Evolutionary conservation across 2,329 filamentous ascomycete species (phyloP).

Genomic region (Alternaria incomplexa): DNA sequence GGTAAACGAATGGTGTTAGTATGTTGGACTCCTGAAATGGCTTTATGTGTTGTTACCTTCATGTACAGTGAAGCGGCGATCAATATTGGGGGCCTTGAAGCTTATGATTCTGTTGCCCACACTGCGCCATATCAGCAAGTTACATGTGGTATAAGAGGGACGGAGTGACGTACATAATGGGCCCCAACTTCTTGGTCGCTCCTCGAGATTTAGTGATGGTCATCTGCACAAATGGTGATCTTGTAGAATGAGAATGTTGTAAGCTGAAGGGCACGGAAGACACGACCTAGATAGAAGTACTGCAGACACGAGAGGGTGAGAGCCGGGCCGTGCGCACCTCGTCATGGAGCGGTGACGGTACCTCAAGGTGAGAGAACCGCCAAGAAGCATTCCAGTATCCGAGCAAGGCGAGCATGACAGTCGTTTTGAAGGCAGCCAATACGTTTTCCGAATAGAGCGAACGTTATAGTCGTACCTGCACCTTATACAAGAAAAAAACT

Average conservation of each 20-base stretch:
- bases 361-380: not conserved
- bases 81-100: conserved; percentile 10
- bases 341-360: not conserved
- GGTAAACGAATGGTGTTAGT: not conserved
- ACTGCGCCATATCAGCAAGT: not conserved
- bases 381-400: not conserved
- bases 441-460: not conserved
- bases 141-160: not conserved
- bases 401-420: not conserved
- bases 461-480: not conserved
- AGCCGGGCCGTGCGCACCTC: not conserved
- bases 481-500: no score
- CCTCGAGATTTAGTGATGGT: not conserved
- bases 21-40: not conserved
- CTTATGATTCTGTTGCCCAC: conserved; percentile 4
- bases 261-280: not conserved
- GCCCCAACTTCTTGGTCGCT: not conserved
- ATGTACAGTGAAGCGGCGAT: conserved; percentile 24
- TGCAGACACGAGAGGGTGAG: not conserved
- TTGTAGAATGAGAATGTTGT: not conserved
- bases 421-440: not conserved
- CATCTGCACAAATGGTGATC: not conserved
- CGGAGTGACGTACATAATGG: not conserved
- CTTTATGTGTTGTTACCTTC: not conserved
- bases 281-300: not conserved